Conservation (phyloP, 352 stramenopile genomes). For the Nothophytophthora sp. region DNA sequence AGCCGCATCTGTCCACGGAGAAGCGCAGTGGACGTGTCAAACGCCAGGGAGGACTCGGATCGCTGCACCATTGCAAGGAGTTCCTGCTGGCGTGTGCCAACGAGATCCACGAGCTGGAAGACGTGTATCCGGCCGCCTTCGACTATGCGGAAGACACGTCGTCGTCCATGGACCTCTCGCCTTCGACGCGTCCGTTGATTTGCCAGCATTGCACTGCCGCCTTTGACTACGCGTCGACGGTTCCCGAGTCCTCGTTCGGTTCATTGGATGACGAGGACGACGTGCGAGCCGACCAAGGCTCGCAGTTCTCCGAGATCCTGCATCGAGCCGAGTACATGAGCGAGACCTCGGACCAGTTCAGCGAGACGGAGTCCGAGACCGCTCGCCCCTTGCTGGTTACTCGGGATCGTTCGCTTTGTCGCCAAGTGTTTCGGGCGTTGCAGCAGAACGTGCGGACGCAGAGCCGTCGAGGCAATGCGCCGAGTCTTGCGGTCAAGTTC, state of each 20-base stretch:
- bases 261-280: conserved; percentile 40
- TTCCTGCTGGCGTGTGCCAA: conserved; percentile 79
- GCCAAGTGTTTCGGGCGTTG: conserved; percentile 23
- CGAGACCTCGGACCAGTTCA: conserved; percentile 17
- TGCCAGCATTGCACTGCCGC: conserved; percentile 11
- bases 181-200: not conserved
- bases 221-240: conserved; percentile 64
- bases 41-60: conserved; percentile 18
- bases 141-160: conserved; percentile 69
- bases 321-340: conserved; percentile 51
- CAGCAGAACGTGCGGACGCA: conserved; percentile 11
- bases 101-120: conserved; percentile 81
- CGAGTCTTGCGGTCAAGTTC: conserved; percentile 33
- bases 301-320: conserved; percentile 58
- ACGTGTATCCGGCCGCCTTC: conserved; percentile 53
- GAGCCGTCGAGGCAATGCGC: conserved; percentile 14
- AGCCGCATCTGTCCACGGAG: not conserved
- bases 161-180: conserved; percentile 11
- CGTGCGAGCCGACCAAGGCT: conserved; percentile 48
- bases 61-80: conserved; percentile 56
- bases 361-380: not conserved
- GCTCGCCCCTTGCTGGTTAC: conserved; percentile 5
- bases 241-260: conserved; percentile 13
- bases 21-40: conserved; percentile 40
- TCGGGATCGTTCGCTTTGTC: conserved; percentile 21